Percentiles rank a stretch among this genome's conserved stretches.
These are phyloP conservation scores for Cladorrhinum sp. DNA, from an alignment of 2,329 filamentous ascomycete genomes.

Conservation along the genomic window DNA sequence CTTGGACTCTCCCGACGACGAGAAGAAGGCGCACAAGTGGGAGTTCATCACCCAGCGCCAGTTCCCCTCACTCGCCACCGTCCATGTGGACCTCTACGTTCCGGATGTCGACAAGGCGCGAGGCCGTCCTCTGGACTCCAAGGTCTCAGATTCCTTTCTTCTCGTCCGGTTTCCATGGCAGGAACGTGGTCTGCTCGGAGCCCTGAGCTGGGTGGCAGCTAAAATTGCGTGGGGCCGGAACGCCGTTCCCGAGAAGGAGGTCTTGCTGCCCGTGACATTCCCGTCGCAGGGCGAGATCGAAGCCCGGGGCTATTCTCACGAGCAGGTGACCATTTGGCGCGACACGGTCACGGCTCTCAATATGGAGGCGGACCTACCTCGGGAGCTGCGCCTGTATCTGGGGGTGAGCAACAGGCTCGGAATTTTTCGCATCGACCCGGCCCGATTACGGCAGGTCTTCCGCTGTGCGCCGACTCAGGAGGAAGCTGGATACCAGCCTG, in stretches of 20 bases:
- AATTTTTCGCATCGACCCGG: constrained; percentile 65
- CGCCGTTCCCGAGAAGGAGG: constrained; percentile 58
- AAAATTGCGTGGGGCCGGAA: constrained; percentile 49
- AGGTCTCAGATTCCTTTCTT: constrained; percentile 53
- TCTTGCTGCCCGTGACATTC: constrained; percentile 63
- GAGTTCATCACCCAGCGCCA: constrained; percentile 68
- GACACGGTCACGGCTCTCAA: constrained; percentile 55
- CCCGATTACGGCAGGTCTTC: constrained; percentile 55
- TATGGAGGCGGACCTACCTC: constrained; percentile 56
- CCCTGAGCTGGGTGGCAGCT: constrained; percentile 44
- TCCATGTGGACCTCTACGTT: constrained; percentile 66
- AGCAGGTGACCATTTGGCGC: constrained; percentile 64
- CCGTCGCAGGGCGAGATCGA: constrained; percentile 57
- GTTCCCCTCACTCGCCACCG: constrained; percentile 66
- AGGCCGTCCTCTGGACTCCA: constrained; percentile 43
- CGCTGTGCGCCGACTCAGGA: constrained; percentile 57
- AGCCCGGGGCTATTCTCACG: constrained; percentile 56
- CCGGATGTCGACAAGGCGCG: constrained; percentile 54
- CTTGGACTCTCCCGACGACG: constrained; percentile 33
- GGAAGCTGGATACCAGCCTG: constrained; percentile 60
- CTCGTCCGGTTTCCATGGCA: constrained; percentile 65
- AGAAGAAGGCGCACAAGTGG: constrained; percentile 54
- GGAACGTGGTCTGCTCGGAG: constrained; percentile 47
- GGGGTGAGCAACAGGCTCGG: constrained; percentile 64
- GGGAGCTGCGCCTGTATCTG: constrained; percentile 62